These are phyloP conservation scores for Lycium barbarum DNA, from an alignment of 257 asterid species.

Conservation along the genomic window DNA sequence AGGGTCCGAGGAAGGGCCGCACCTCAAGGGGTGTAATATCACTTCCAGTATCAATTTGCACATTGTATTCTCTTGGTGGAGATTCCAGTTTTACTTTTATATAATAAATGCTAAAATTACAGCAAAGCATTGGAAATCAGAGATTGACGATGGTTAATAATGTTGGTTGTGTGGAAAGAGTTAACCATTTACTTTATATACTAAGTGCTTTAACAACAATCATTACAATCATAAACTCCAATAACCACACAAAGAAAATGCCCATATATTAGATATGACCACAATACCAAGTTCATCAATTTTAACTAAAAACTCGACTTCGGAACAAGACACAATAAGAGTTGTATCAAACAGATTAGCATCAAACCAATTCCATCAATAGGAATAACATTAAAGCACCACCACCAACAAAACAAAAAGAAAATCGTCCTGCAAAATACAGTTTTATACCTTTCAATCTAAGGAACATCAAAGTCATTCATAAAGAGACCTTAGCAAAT, in stretches of 20 bases:
- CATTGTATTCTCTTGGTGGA: slow-evolving; percentile 84
- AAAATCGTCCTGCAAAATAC: background rate
- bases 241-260: background rate
- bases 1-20: too few relatives aligned
- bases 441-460: background rate
- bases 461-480: too few relatives aligned
- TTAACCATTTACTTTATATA: background rate
- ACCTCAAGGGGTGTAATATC: slow-evolving; percentile 41
- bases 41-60: slow-evolving; percentile 91
- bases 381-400: background rate
- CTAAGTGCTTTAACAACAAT: background rate
- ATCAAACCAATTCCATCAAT: too few relatives aligned
- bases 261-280: background rate
- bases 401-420: background rate
- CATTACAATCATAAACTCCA: background rate
- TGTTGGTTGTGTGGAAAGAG: background rate
- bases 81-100: slow-evolving; percentile 81
- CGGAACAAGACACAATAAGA: background rate
- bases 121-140: slow-evolving; percentile 28
- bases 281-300: too few relatives aligned
- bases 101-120: slow-evolving; percentile 60
- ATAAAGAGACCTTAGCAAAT: too few relatives aligned
- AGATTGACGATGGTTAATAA: background rate
- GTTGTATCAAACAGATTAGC: too few relatives aligned
- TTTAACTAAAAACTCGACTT: too few relatives aligned